phyloP scores from a whole-genome alignment of 495 filamentous ascomycete species.

The Penicillium psychrofluorescens region DNA sequence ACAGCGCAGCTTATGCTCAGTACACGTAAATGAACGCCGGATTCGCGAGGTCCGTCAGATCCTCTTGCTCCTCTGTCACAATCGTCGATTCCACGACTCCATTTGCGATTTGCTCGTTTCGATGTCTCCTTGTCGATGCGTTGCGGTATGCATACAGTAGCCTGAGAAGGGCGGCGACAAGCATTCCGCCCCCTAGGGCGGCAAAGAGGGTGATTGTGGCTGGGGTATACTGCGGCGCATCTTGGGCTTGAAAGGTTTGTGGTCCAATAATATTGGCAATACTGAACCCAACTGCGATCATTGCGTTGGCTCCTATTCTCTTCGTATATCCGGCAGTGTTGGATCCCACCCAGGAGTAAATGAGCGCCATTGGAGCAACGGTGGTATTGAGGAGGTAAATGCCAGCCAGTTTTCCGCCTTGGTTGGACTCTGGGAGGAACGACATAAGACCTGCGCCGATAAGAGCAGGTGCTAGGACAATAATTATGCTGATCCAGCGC shows the following conservation, averaged over 20 bases:
- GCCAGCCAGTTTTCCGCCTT: slow-evolving; percentile 48
- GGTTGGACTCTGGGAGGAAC: slow-evolving; percentile 42
- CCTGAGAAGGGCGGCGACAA: no score
- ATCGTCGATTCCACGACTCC: no score
- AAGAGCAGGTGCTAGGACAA: slow-evolving; percentile 39
- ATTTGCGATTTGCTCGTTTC: no score
- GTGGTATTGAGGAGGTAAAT: slow-evolving; percentile 58
- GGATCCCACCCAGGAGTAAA: slow-evolving; percentile 44
- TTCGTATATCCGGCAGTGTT: slow-evolving; percentile 45
- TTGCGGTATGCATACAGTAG: no score
- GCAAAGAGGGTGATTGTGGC: slow-evolving; percentile 56
- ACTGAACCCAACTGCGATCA: slow-evolving; percentile 52
- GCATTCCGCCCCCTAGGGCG: no score
- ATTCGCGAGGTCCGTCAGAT: no score
- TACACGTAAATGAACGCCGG: no score
- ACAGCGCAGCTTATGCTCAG: no score
- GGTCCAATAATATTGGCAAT: slow-evolving; percentile 62
- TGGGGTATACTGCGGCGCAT: slow-evolving; percentile 53
- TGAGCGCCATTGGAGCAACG: slow-evolving; percentile 31
- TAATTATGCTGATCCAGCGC: slow-evolving; percentile 44
- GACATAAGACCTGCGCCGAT: slow-evolving; percentile 55
- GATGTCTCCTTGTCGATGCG: no score
- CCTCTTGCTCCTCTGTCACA: no score
- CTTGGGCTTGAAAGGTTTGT: slow-evolving; percentile 53
- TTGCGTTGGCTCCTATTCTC: slow-evolving; percentile 45